phyloP scores from a whole-genome alignment of 305 asterid genomes.

The Lippia alba region DNA sequence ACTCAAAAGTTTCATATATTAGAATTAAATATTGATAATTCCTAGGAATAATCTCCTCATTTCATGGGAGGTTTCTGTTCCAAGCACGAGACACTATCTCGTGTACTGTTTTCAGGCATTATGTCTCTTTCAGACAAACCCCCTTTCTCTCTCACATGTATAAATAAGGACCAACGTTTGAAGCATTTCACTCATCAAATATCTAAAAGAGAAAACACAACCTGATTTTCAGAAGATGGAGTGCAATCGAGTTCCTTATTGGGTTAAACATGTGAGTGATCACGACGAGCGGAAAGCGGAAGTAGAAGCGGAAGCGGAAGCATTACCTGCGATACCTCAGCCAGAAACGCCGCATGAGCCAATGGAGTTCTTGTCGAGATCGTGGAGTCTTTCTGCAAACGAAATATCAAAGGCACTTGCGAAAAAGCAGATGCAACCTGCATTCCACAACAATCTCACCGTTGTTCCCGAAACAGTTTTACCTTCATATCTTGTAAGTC shows the following conservation, averaged over 20 bases:
- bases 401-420: conserved; percentile 76
- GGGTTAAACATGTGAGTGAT: conserved; percentile 52
- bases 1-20: conserved; percentile 1
- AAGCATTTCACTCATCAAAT: conserved; percentile 6
- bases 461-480: conserved; percentile 42
- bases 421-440: conserved; percentile 46
- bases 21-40: background rate
- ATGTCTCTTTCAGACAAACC: conserved; percentile 37
- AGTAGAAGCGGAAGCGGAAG: conserved; percentile 16
- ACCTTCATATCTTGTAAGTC: conserved; percentile 53
- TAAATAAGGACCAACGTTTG: conserved; percentile 6
- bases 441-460: conserved; percentile 43
- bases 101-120: conserved; percentile 45
- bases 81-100: conserved; percentile 56
- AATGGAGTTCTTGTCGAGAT: conserved; percentile 84
- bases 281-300: conserved; percentile 43
- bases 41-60: conserved; percentile 40
- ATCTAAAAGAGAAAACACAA: conserved; percentile 1
- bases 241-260: conserved; percentile 41
- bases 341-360: conserved; percentile 89
- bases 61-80: conserved; percentile 42
- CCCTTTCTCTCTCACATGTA: conserved; percentile 24
- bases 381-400: conserved; percentile 83
- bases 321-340: conserved; percentile 66
- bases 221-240: conserved; percentile 41